Percentiles rank a stretch among this genome's conserved stretches.
Conservation (phyloP, 2,329 filamentous ascomycete species). For the Neonectria coccinea region DNA sequence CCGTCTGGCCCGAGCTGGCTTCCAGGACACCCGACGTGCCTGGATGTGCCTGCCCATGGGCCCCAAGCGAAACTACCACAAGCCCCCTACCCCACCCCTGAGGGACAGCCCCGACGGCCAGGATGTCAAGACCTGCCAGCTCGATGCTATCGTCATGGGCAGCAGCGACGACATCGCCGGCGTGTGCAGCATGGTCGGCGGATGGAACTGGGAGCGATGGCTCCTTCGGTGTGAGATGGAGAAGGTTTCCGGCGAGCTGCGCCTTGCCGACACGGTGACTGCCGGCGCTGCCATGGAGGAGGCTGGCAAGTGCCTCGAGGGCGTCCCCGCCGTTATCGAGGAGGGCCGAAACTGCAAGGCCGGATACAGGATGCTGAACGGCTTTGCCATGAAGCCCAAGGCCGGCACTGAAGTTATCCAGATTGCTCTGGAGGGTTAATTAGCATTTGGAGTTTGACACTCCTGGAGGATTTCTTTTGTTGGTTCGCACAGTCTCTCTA, state of each 20-base stretch:
- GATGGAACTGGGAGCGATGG: constrained; percentile 97
- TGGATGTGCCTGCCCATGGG: constrained; percentile 94
- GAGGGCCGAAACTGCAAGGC: constrained; percentile 71
- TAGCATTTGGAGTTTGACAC: constrained; percentile 21
- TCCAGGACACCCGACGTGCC: constrained; percentile 81
- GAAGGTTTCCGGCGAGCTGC: constrained; percentile 75
- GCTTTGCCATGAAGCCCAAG: constrained; percentile 72
- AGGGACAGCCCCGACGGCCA: constrained; percentile 55
- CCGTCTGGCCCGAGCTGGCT: constrained; percentile 80
- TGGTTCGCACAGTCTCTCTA: constrained; percentile 25
- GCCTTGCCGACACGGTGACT: constrained; percentile 65
- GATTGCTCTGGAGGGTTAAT: constrained; percentile 49
- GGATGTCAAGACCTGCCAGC: constrained; percentile 60
- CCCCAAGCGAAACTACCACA: constrained; percentile 50
- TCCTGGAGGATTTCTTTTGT: constrained; percentile 42
- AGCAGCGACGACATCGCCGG: constrained; percentile 78
- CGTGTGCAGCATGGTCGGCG: constrained; percentile 84
- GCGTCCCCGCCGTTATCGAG: constrained; percentile 71
- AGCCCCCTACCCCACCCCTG: constrained; percentile 46
- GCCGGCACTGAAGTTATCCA: constrained; percentile 53
- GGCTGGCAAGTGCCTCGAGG: constrained; percentile 70
- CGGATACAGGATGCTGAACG: constrained; percentile 71
- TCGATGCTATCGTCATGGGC: constrained; percentile 73
- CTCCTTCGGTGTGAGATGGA: constrained; percentile 88
- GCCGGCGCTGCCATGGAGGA: constrained; percentile 64